Evolutionary conservation across 352 stramenopile species (phyloP).

Genomic region (Phytopythium ostracodes): DNA sequence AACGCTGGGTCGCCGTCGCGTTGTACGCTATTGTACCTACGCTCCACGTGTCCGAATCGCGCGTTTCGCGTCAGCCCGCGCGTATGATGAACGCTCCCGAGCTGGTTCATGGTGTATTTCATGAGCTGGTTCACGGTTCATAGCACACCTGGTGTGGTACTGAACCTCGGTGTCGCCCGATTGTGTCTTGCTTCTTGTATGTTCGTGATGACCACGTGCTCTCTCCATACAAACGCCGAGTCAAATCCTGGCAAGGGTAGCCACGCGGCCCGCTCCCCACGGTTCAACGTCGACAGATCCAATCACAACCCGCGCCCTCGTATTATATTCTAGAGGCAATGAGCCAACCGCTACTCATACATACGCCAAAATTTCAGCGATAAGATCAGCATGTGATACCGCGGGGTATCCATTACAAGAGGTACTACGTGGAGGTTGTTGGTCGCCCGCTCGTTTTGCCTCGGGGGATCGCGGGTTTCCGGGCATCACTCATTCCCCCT

Average conservation of each 20-base stretch:
- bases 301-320: neutral
- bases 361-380: neutral
- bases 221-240: neutral
- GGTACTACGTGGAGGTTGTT: slow-evolving; percentile 1
- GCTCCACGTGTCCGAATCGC: neutral
- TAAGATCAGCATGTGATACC: neutral
- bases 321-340: neutral
- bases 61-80: neutral
- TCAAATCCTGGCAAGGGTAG: neutral
- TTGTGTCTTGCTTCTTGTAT: neutral
- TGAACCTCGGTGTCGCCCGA: neutral
- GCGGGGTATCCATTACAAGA: neutral
- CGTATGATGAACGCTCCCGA: neutral
- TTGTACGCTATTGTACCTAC: neutral
- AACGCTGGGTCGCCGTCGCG: neutral
- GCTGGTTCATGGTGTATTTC: neutral
- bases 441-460: neutral
- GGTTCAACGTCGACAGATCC: slow-evolving; percentile 3
- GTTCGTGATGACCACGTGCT: neutral
- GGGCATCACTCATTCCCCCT: slow-evolving; percentile 7
- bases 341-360: too few relatives aligned
- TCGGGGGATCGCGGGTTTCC: neutral
- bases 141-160: too few relatives aligned
- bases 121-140: too few relatives aligned
- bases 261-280: slow-evolving; percentile 1